Conservation (phyloP, 2,329 filamentous ascomycete genomes). For the Zalaria sp. region DNA sequence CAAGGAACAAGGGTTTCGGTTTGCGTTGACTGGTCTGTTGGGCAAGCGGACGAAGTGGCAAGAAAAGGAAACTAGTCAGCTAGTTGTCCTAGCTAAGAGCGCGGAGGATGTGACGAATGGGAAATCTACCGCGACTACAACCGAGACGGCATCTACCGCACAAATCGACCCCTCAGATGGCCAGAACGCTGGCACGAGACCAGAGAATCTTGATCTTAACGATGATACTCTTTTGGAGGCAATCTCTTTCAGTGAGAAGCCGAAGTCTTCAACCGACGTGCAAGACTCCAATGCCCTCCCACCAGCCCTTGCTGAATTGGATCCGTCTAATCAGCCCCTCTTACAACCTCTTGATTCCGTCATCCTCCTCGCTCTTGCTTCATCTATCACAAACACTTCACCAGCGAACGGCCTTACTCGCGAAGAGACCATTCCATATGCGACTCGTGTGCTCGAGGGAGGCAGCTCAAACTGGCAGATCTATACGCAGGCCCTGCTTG, state of each 20-base stretch:
- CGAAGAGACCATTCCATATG: slow-evolving; percentile 89
- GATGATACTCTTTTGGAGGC: slow-evolving; percentile 86
- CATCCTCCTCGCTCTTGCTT: slow-evolving; percentile 64
- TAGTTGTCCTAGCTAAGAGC: slow-evolving; percentile 82
- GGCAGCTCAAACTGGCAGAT: slow-evolving; percentile 96
- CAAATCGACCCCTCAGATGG: neutral
- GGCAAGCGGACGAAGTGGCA: slow-evolving; percentile 77
- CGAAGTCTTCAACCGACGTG: slow-evolving; percentile 20
- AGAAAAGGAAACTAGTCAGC: slow-evolving; percentile 66
- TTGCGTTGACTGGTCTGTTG: slow-evolving; percentile 70
- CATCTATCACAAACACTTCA: slow-evolving; percentile 80
- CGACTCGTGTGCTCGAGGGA: slow-evolving; percentile 71
- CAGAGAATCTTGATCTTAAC: slow-evolving; percentile 59
- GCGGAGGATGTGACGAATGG: slow-evolving; percentile 19
- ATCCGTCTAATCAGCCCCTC: slow-evolving; percentile 69
- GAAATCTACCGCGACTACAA: neutral
- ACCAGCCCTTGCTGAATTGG: slow-evolving; percentile 45
- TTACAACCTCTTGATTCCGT: slow-evolving; percentile 77
- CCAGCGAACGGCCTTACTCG: slow-evolving; percentile 73
- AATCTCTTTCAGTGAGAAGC: slow-evolving; percentile 58
- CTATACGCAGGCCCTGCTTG: slow-evolving; percentile 83
- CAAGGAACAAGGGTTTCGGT: slow-evolving; percentile 55
- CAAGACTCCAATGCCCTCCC: slow-evolving; percentile 42
- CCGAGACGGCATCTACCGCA: neutral
- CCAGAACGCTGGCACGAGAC: slow-evolving; percentile 5